Base-by-base conservation (phyloP, 352 stramenopile species). In the Globisporangium canariense region DNA sequence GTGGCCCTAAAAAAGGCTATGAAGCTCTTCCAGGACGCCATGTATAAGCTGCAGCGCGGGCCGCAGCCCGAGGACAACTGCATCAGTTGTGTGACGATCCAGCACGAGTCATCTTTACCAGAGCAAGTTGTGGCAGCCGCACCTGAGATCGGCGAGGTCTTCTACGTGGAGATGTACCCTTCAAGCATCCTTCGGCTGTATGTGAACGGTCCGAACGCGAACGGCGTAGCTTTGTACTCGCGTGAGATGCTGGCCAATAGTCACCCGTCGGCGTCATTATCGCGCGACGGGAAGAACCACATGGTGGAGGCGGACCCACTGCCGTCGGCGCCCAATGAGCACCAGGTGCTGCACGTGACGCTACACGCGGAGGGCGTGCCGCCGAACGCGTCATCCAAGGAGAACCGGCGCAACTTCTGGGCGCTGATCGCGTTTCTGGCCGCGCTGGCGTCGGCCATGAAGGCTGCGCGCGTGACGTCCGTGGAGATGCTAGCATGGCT, bases 111-210 rank as follows among this genome's bases (percentile, higher is more conserved):
- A 3, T 88, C 79, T 13, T 61, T 91, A 8, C 74, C 83, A 0
- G 83, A 91, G 55, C 60, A 69, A n/a, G 75, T 89, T 8, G 70
- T 91, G 9, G 66, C 62, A 7, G 76, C 76, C 25, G 81, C 83
- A 22, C 82, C 80, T 8, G 62, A 71, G 22, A 58, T 91, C 7
- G 75, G 74, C 13, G 71, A 86, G 53, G 58, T 56, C 3, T 81
- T 89, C 43, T 65, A 77, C n/a, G 79, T 90, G 51, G 77, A 87
- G 1, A 78, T 91, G 77, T 91, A 90, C 59, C 77, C 80, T 1
- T 88, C 80, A 0, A 86, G 78, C 30, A 87, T 91, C 65, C 70
- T 91, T 14, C 78, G 83, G 3, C 66, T 90, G 30, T 91, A 91
- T 63, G 83, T 90, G 53, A 84, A 84, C 49, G 79, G 79, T 16